Base-by-base conservation (phyloP, 345 rosid genomes). In the Geranium rotundifolium region DNA sequence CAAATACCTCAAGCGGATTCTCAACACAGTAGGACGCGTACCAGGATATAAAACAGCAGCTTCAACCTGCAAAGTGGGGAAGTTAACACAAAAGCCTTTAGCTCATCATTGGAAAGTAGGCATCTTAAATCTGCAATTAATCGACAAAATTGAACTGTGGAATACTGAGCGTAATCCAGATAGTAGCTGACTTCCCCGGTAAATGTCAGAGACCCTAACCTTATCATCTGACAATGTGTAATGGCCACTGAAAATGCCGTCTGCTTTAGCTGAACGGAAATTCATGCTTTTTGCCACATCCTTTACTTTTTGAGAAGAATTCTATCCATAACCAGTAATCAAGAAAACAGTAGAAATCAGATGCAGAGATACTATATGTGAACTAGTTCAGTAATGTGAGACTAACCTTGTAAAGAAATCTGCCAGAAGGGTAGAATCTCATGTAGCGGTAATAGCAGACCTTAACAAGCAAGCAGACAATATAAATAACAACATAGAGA, bases 391-490 rank as follows among this genome's bases (percentile, higher is more conserved):
- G 61, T 39, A n/a, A 54, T 69, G 63, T 64, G 64, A 66, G 64
- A 46, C 69, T 67, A 67, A 89, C 98, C 84, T 89, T 89, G 85
- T 92, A 89, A 59, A 92, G 89, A 75, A 92, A 92, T 69, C 83
- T 84, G 46, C 98, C 98, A 18, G 95, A 92, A 52, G 91, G 88
- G 57, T 73, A 92, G 77, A 92, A 87, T 71, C 91, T 85, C 68
- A 92, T 73, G 74, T 89, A 92, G 20, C 96, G 95, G 72, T 50
- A 89, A 73, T 89, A 92, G 86, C 96, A 87, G 63, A 89, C 98
- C 98, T 92, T 75, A 77, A 71, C 39, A 55, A 60, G 27, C 7
- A 62, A 54, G 56, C 59, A 61, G n/a, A 1, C 61, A 20, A 37
- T 6, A 46, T 30, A 27, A 46, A 60, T n/a, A 63, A n/a, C 37